phyloP scores from a whole-genome alignment of 805 yeast species.

The Sungouiozyma ichnusensis region DNA sequence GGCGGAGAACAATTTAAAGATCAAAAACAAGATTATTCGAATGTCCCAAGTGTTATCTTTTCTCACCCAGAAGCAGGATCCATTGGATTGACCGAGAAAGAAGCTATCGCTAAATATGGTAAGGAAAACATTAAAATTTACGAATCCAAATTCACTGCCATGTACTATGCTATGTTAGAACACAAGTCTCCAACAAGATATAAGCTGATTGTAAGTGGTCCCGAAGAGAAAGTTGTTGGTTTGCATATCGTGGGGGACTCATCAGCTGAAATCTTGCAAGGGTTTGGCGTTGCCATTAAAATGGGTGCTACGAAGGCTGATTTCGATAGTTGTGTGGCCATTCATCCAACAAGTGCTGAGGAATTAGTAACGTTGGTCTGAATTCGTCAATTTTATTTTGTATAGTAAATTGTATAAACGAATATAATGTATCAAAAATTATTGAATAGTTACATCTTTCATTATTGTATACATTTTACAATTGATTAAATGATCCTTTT shows the following conservation, averaged over 20 bases:
- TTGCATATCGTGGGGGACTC: constrained; percentile 87
- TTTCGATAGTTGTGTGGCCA: constrained; percentile 93
- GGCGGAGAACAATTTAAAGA: constrained; percentile 62
- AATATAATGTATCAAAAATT: too few species aligned
- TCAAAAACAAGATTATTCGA: constrained; percentile 74
- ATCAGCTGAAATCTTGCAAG: constrained; percentile 90
- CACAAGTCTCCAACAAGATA: constrained; percentile 79
- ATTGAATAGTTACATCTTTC: too few species aligned
- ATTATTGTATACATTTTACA: background rate
- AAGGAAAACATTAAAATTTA: constrained; percentile 70
- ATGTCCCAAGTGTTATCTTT: constrained; percentile 93
- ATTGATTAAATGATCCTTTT: background rate
- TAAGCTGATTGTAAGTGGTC: constrained; percentile 68
- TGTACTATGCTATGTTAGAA: constrained; percentile 85
- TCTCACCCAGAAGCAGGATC: constrained; percentile 97
- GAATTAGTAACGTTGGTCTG: constrained; percentile 65
- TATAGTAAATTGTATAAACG: too few species aligned
- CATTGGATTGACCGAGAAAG: constrained; percentile 73
- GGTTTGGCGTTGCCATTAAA: constrained; percentile 94
- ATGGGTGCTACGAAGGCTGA: constrained; percentile 99
- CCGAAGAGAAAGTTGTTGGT: constrained; percentile 89
- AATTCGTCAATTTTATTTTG: background rate
- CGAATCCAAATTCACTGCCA: constrained; percentile 73
- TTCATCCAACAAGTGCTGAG: constrained; percentile 98
- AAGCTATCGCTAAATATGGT: constrained; percentile 73